phyloP scores from a whole-genome alignment of 345 rosid genomes.

The Gossypium mustelinum region DNA sequence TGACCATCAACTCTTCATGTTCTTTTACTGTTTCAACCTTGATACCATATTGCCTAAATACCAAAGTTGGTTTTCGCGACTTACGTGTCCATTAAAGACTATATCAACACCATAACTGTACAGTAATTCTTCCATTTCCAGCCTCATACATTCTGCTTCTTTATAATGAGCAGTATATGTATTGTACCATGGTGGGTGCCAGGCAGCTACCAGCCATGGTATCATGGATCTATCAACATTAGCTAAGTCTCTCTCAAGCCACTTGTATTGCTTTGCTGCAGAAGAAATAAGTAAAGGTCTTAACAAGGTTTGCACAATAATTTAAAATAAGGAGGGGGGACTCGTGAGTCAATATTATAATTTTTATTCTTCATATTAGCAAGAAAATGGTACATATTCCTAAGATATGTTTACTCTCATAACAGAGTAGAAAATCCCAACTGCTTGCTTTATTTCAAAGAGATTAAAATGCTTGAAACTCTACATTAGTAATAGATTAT shows the following conservation, averaged over 20 bases:
- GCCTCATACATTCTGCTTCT: slow-evolving; percentile 87
- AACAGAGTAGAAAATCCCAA: too few species aligned
- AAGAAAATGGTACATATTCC: not conserved
- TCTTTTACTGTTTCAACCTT: not conserved
- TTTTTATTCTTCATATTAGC: not conserved
- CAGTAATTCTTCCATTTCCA: slow-evolving; percentile 71
- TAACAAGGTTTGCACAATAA: not conserved
- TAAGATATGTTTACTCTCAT: not conserved
- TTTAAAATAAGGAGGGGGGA: not conserved
- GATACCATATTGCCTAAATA: not conserved
- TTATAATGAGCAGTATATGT: slow-evolving; percentile 69
- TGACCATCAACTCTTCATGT: not conserved
- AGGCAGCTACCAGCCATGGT: slow-evolving; percentile 85
- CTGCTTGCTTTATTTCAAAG: not conserved
- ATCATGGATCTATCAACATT: slow-evolving; percentile 58
- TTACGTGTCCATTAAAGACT: slow-evolving; percentile 80
- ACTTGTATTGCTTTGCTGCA: slow-evolving; percentile 70
- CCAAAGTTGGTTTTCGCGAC: slow-evolving; percentile 12
- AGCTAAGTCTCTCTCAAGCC: slow-evolving; percentile 70
- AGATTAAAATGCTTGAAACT: slow-evolving; percentile 1
- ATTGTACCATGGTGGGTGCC: slow-evolving; percentile 93
- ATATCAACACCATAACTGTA: slow-evolving; percentile 63
- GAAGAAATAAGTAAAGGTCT: slow-evolving; percentile 4
- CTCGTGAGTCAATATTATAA: not conserved
- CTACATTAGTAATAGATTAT: not conserved